Base-by-base conservation (phyloP, 1,284 basidiomycete genomes). In the Somion occarium region DNA sequence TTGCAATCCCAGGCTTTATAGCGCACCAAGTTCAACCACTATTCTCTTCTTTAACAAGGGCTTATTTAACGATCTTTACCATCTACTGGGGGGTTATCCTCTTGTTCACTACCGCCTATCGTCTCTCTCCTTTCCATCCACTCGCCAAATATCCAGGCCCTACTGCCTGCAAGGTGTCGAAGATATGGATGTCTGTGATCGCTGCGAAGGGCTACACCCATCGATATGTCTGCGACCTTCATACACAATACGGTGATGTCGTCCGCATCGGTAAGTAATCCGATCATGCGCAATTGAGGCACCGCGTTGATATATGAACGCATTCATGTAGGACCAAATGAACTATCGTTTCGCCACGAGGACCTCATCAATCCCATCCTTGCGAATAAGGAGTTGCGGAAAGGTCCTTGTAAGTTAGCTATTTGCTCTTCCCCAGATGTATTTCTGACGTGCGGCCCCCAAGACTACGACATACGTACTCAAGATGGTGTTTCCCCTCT, bases 91-190 rank as follows among this genome's bases (percentile, higher is more conserved):
- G n/a, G 5, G 9, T 45, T n/a, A 19, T 45, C 11, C 5, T 45
- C 24, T 9, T 23, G 7, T 45, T 22, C 23, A 26, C 18, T 26
- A 11, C 22, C 23, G 12, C 23, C 12, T 50, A 50, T 50, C 49
- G 49, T 20, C 38, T 50, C 9, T 50, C 49, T 20, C 49, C 49
- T 2, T 20, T 30, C 44, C 49, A 50, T 46, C 49, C 49, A 9
- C 26, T 50, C 2, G 49, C 49, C 15, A 22, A 18, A 19, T 46
- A 22, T 25, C 49, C 49, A n/a, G 49, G 59, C 12, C 59, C 59
- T 20, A 30, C 56, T 11, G 20, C 41, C 13, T 54, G 49, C 25
- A 58, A 53, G 38, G 15, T 59, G 2, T 56, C 58, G 12, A 56
- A 54, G 44, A 30, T 53, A n/a, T 60, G 53, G 55, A 38, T 46